Base-by-base conservation (phyloP, 1,284 basidiomycete genomes). In the Meira miltonrushii region DNA sequence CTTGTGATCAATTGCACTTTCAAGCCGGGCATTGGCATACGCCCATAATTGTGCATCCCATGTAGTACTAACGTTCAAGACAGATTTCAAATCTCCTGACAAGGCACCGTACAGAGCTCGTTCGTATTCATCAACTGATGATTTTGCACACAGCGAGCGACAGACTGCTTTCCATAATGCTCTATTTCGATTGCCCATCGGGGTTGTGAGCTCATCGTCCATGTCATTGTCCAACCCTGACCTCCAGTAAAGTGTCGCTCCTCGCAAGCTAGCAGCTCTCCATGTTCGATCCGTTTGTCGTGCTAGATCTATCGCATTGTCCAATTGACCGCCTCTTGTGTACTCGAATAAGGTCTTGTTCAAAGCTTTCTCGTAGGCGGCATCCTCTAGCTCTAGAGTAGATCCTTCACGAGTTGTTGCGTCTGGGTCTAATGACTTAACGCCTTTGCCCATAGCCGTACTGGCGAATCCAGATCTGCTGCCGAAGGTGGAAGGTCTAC, bases 21-120 rank as follows among this genome's bases (percentile, higher is more conserved):
- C 92, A 67, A 91, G 88, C 37, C 91, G 82, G 48, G 92, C 83
- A 69, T 87, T 88, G 59, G 94, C 82, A 67, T 91, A 87, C 1
- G 90, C 90, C 95, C 94, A 99, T 0, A 97, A 82, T 66, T 92
- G 86, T 74, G 98, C 94, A 75, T 93, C 88, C 92, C 93, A 99
- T 38, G 69, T 67, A 39, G 86, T 81, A 73, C 91, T 93, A 3
- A 89, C 87, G 0, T 86, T 83, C 2, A 84, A 72, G 10, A 97
- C 86, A 7, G 91, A 83, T 6, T 82, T 82, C 0, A 89, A 84
- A 4, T 94, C 92, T 2, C 92, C 92, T 0, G 87, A 87, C 7
- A 98, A 84, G 0, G 91, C 86, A 0, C 92, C 93, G 69, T 93
- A 94, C 0, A 97, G 80, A 0, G 87, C 84, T 13, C 91, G 85